Evolutionary conservation across 768 basidiomycete species (phyloP).

Genomic region (Gelatoporia subvermispora): DNA sequence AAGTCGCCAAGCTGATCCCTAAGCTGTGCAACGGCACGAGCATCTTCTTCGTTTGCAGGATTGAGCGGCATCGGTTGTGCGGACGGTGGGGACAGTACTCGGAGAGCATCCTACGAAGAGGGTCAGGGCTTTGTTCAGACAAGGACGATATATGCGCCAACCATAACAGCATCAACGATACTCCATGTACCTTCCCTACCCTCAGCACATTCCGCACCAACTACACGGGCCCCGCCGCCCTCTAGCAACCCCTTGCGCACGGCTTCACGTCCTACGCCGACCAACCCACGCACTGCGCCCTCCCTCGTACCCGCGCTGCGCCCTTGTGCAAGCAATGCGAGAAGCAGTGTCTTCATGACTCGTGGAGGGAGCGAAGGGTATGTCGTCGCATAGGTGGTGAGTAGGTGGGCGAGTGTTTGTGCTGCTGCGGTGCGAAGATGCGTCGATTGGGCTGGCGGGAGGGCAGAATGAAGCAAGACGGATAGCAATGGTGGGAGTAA

Average conservation of each 20-base stretch:
- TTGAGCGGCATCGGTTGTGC: slow-evolving; percentile 59
- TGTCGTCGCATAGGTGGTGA: slow-evolving; percentile 81
- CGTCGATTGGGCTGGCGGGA: slow-evolving; percentile 66
- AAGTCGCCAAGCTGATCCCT: slow-evolving; percentile 54
- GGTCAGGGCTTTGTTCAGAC: not conserved
- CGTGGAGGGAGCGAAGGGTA: slow-evolving; percentile 85
- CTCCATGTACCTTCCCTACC: slow-evolving; percentile 45
- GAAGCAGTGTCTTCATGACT: slow-evolving; percentile 89
- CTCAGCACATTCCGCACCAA: slow-evolving; percentile 59
- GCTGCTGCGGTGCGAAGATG: slow-evolving; percentile 78
- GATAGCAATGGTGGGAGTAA: slow-evolving; percentile 90
- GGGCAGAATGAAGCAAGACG: slow-evolving; percentile 79
- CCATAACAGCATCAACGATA: slow-evolving; percentile 46
- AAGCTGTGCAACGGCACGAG: slow-evolving; percentile 40
- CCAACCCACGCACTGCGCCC: slow-evolving; percentile 83
- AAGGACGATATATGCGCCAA: slow-evolving; percentile 23
- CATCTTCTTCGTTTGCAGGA: slow-evolving; percentile 42
- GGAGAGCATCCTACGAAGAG: slow-evolving; percentile 50
- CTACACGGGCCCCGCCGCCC: slow-evolving; percentile 71
- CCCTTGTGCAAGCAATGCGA: slow-evolving; percentile 71
- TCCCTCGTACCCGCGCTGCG: slow-evolving; percentile 81
- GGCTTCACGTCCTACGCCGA: slow-evolving; percentile 82
- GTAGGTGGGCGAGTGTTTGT: slow-evolving; percentile 76
- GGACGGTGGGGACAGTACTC: slow-evolving; percentile 52
- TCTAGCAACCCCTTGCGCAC: slow-evolving; percentile 78